Base-by-base conservation (phyloP, 805 yeast genomes). In the Candida krabiensis region DNA sequence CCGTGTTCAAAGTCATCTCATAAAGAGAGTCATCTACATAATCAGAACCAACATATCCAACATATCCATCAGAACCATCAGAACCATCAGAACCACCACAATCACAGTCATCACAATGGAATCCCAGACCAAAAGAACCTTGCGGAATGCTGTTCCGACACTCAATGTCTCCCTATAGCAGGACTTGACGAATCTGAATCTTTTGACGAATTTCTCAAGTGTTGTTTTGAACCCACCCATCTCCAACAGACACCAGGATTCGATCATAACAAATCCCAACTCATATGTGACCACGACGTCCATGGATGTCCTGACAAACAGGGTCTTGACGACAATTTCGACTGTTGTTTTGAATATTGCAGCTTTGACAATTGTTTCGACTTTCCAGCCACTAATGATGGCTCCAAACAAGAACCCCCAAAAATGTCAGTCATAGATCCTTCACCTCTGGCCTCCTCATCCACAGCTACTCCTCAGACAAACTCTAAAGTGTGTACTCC, bases 311-410 rank as follows among this genome's bases (percentile, higher is more conserved):
- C n/a, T n/a, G n/a, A n/a, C n/a, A n/a, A n/a, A n/a, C n/a, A n/a
- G n/a, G n/a, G n/a, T n/a, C n/a, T n/a, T n/a, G n/a, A n/a, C n/a
- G n/a, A n/a, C n/a, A n/a, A n/a, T n/a, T n/a, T 39, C 5, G 60
- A 55, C 19, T 52, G 55, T 33, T 55, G 58, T 31, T 43, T 53
- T 38, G 58, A 53, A 13, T 47, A 46, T 28, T 55, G 60, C 37
- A 44, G 52, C 27, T 50, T 55, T 32, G 60, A 50, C 14, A 39
- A 38, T 22, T 46, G 53, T 13, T 23, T 30, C 12, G 45, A 38
- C 18, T 15, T 24, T 19, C 19, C 37, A 2, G 30, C 14, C 22
- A n/a, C 15, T 15, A 19, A 11, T 19, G 22, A 23, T 8, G 11
- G 17, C 13, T 17, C 32, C 25, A 1, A 16, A 28, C 17, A 5